These are phyloP conservation scores for Ophiostoma sp. DNA, from an alignment of 2,329 filamentous ascomycete genomes.

Conservation along the genomic window DNA sequence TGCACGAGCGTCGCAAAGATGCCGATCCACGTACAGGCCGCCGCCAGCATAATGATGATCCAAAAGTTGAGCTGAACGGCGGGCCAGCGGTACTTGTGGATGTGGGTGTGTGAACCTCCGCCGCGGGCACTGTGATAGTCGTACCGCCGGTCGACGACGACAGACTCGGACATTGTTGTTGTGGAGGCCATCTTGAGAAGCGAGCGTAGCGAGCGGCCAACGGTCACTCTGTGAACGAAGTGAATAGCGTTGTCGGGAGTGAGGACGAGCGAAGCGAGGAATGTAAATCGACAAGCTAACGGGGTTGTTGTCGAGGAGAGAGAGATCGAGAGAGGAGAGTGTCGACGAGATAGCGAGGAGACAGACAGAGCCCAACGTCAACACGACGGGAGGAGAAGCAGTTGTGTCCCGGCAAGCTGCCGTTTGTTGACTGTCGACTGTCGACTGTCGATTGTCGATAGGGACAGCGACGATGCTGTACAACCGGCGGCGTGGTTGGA, in stretches of 20 bases:
- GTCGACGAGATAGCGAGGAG: neutral
- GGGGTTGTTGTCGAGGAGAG: neutral
- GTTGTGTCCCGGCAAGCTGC: too few species aligned
- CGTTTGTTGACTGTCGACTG: too few species aligned
- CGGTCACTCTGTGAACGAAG: neutral
- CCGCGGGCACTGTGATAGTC: neutral
- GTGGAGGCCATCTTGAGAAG: slow-evolving; percentile 39
- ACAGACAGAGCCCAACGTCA: neutral
- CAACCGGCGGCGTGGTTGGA: neutral
- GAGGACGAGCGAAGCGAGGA: neutral
- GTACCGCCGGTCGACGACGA: slow-evolving; percentile 29
- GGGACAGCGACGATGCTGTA: neutral
- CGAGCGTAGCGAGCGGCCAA: neutral
- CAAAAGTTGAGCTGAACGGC: slow-evolving; percentile 66
- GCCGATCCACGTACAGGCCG: slow-evolving; percentile 59
- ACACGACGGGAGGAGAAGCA: neutral
- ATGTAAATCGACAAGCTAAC: neutral
- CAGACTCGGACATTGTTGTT: slow-evolving; percentile 44
- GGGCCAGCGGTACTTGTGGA: slow-evolving; percentile 68
- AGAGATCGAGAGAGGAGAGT: neutral
- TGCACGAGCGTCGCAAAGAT: slow-evolving; percentile 62
- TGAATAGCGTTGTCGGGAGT: neutral
- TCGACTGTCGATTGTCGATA: neutral
- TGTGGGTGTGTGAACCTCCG: slow-evolving; percentile 39
- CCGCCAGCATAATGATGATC: slow-evolving; percentile 65